Evolutionary conservation across 768 basidiomycete genomes (phyloP).

Genomic region (Tephrocybe rancida): DNA sequence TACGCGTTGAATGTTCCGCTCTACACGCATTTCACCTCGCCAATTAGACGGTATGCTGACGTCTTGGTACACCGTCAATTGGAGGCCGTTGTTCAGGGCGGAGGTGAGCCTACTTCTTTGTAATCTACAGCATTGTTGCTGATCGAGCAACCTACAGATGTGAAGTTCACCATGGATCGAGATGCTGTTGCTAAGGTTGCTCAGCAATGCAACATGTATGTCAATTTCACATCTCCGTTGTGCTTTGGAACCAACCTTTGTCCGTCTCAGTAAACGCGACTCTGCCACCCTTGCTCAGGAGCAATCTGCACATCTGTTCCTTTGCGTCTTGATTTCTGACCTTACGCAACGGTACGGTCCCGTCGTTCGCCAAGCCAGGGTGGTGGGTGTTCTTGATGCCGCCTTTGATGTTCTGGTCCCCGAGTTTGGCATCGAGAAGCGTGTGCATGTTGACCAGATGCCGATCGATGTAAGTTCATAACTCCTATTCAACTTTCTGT

Average conservation of each 20-base stretch:
- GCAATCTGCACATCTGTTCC: constrained; percentile 93
- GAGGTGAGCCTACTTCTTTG: constrained; percentile 41
- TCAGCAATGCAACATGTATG: constrained; percentile 96
- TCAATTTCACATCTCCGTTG: constrained; percentile 1
- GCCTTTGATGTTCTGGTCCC: constrained; percentile 96
- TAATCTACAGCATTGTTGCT: not conserved
- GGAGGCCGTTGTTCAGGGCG: constrained; percentile 81
- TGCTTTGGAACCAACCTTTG: constrained; percentile 2
- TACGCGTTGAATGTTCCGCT: constrained; percentile 89
- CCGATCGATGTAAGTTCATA: constrained; percentile 80
- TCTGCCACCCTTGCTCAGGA: constrained; percentile 93
- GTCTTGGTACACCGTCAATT: constrained; percentile 95
- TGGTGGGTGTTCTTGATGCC: constrained; percentile 94
- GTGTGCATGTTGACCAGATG: constrained; percentile 99
- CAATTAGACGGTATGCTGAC: constrained; percentile 92
- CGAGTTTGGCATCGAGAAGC: constrained; percentile 98
- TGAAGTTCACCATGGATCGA: constrained; percentile 96
- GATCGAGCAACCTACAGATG: constrained; percentile 51
- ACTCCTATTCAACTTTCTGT: not conserved
- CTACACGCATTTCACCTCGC: constrained; percentile 93
- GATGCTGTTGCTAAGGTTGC: constrained; percentile 98
- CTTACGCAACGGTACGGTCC: constrained; percentile 95
- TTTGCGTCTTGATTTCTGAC: constrained; percentile 93
- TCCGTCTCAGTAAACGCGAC: constrained; percentile 77
- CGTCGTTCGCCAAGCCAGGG: constrained; percentile 92